Evolutionary conservation across 2,329 filamentous ascomycete species (phyloP).

Genomic region (Xylariales sp.): DNA sequence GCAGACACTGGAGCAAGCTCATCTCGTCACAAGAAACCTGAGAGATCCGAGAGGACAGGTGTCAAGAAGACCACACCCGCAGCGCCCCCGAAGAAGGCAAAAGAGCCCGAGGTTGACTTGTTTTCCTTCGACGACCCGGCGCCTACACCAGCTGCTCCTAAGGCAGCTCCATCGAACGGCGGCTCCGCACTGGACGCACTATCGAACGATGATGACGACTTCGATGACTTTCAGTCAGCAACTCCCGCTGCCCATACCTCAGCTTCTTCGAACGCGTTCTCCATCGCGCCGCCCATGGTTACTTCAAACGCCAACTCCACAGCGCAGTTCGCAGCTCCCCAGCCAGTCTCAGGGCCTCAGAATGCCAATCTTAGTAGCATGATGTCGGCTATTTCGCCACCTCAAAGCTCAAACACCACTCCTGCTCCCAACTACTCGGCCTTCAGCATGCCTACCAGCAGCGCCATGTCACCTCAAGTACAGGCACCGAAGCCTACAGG

Average conservation of each 20-base stretch:
- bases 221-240: constrained; percentile 96
- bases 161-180: constrained; percentile 40
- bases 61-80: constrained; percentile 48
- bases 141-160: constrained; percentile 40
- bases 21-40: constrained; percentile 46
- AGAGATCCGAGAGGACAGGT: constrained; percentile 37
- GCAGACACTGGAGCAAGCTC: constrained; percentile 51
- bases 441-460: constrained; percentile 46
- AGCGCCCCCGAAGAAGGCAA: constrained; percentile 65
- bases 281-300: constrained; percentile 42
- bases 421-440: constrained; percentile 61
- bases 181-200: constrained; percentile 44
- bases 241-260: constrained; percentile 48
- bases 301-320: constrained; percentile 50
- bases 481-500: constrained; percentile 52
- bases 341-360: constrained; percentile 80
- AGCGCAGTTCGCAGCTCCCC: constrained; percentile 72
- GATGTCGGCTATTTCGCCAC: constrained; percentile 77
- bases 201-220: constrained; percentile 75
- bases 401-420: constrained; percentile 51
- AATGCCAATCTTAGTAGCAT: constrained; percentile 76
- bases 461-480: constrained; percentile 33
- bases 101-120: constrained; percentile 85
- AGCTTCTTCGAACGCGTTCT: constrained; percentile 37
- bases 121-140: constrained; percentile 85